Conservation (phyloP, 1,284 basidiomycete species). For the Ceratobasidium theobromae region DNA sequence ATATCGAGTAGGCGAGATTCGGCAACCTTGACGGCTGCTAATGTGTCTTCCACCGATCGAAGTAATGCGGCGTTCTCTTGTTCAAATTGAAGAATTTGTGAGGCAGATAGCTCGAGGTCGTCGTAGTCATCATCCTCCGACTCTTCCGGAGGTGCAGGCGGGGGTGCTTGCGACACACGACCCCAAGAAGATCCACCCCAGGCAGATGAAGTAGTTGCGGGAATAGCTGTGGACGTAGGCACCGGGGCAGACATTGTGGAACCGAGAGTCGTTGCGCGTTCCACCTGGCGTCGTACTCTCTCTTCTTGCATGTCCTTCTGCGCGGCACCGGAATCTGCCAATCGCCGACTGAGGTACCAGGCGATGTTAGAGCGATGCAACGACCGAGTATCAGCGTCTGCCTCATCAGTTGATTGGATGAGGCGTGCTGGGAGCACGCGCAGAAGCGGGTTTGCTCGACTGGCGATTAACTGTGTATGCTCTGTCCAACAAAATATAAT, state of each 20-base stretch:
- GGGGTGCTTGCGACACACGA: constrained; percentile 24
- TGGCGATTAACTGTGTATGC: constrained; percentile 63
- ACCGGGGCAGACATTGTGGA: constrained; percentile 47
- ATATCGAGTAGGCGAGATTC: constrained; percentile 88
- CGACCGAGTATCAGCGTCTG: constrained; percentile 69
- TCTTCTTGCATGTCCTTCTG: constrained; percentile 89
- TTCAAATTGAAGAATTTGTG: constrained; percentile 90
- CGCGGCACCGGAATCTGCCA: constrained; percentile 72
- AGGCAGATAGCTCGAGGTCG: constrained; percentile 67
- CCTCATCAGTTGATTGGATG: constrained; percentile 55
- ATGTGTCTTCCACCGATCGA: constrained; percentile 75
- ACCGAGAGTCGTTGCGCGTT: constrained; percentile 76
- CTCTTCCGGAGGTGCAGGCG: constrained; percentile 45
- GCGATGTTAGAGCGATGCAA: constrained; percentile 82
- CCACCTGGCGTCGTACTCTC: constrained; percentile 76
- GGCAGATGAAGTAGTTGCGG: constrained; percentile 13
- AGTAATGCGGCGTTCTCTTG: constrained; percentile 84
- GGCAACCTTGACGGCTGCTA: constrained; percentile 84
- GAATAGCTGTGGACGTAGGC: constrained; percentile 21
- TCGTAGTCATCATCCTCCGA: constrained; percentile 53
- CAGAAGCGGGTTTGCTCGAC: constrained; percentile 59
- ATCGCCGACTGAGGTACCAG: constrained; percentile 77
- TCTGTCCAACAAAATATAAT: constrained; percentile 48
- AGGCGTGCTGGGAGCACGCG: constrained; percentile 68
- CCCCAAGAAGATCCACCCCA: constrained; percentile 29